These are phyloP conservation scores for Iris macrosiphon DNA, from an alignment of 106 monocot species.

Conservation along the genomic window DNA sequence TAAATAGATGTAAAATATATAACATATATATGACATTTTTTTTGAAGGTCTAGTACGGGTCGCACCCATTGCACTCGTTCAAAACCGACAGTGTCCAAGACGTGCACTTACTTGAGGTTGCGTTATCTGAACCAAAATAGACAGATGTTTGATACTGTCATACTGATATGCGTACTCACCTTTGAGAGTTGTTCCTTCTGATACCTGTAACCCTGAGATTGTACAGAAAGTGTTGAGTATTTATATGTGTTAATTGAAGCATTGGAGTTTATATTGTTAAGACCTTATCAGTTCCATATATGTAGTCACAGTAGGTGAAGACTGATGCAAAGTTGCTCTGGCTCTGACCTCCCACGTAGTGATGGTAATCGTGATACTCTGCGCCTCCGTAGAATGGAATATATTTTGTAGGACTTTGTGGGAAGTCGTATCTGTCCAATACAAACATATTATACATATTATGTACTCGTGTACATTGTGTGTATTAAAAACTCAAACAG, in stretches of 20 bases:
- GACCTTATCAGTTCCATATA: constrained; percentile 93
- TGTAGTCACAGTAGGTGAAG: constrained; percentile 85
- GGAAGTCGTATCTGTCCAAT: constrained; percentile 71
- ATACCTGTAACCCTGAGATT: constrained; percentile 63
- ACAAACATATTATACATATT: no score
- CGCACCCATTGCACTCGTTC: no score
- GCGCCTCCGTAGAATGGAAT: constrained; percentile 96
- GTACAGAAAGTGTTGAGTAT: neutral
- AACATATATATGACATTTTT: no score
- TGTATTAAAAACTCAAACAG: no score
- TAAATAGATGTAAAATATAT: no score
- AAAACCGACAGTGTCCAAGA: no score
- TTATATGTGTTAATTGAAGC: neutral
- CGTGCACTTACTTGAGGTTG: no score
- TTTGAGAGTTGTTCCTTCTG: constrained; percentile 41
- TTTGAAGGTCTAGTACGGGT: no score
- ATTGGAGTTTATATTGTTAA: neutral
- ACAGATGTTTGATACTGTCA: no score
- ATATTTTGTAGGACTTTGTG: constrained; percentile 51
- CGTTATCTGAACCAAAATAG: no score
- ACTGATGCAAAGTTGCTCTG: constrained; percentile 92
- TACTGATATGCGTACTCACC: no score
- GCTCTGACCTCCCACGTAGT: constrained; percentile 75
- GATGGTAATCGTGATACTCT: constrained; percentile 88
- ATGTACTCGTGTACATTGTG: no score